Conservation (phyloP, 2,329 filamentous ascomycete genomes). For the Chalaropsis ovoidea region DNA sequence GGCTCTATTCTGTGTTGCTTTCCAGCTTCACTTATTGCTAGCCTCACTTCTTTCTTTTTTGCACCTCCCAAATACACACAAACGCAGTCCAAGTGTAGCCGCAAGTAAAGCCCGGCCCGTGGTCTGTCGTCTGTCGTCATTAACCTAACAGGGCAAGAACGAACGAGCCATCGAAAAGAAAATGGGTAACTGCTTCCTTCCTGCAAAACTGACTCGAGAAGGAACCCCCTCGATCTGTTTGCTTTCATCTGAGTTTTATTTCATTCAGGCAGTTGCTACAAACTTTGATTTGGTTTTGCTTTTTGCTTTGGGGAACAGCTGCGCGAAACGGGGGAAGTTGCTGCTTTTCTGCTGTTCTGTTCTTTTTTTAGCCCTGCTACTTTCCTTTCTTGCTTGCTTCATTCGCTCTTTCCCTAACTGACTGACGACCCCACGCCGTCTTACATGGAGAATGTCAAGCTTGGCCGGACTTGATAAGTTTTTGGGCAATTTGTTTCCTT, state of each 20-base stretch:
- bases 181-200: background rate
- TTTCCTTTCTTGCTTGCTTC: background rate
- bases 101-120: too few species aligned
- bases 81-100: background rate
- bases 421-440: background rate
- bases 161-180: background rate
- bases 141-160: background rate
- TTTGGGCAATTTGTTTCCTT: background rate
- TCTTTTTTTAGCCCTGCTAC: background rate
- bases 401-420: background rate
- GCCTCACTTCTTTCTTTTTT: background rate
- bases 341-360: too few species aligned
- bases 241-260: background rate
- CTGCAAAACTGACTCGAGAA: background rate
- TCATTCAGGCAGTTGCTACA: too few species aligned
- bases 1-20: background rate
- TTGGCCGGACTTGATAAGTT: background rate
- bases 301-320: too few species aligned
- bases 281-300: too few species aligned
- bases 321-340: too few species aligned
- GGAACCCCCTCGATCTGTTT: slow-evolving; percentile 3
- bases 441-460: slow-evolving; percentile 3
- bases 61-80: too few species aligned
- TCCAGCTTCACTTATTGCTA: too few species aligned
- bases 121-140: background rate